Percentiles rank a stretch among this genome's conserved stretches.
phyloP scores from a whole-genome alignment of 1,284 basidiomycete species.

The Dichomitus squalens region DNA sequence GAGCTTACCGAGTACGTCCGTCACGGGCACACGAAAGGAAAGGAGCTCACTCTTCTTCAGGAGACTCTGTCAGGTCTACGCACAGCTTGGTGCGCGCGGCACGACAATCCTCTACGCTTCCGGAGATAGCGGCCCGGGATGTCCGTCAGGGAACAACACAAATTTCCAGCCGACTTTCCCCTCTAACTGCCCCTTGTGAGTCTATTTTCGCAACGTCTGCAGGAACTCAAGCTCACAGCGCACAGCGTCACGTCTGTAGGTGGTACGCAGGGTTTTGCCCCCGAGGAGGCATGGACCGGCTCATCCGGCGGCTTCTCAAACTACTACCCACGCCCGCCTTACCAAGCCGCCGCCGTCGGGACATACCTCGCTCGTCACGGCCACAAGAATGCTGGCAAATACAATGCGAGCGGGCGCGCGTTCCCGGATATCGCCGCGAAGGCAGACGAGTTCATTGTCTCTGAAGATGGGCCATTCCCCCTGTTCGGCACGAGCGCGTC shows the following conservation, averaged over 20 bases:
- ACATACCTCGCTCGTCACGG: slow-evolving; percentile 33
- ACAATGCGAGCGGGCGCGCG: slow-evolving; percentile 33
- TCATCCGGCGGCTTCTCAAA: slow-evolving; percentile 66
- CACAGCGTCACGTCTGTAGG: slow-evolving; percentile 63
- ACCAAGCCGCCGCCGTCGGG: slow-evolving; percentile 38
- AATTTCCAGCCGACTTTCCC: slow-evolving; percentile 71
- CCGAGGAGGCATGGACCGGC: slow-evolving; percentile 49
- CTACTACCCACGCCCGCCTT: slow-evolving; percentile 42
- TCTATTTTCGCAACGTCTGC: background rate
- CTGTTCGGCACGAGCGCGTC: slow-evolving; percentile 54
- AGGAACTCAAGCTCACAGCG: background rate
- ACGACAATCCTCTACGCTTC: slow-evolving; percentile 62
- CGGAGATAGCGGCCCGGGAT: slow-evolving; percentile 60
- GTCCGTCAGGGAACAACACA: slow-evolving; percentile 46
- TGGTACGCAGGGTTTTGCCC: slow-evolving; percentile 48
- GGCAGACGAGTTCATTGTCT: slow-evolving; percentile 31
- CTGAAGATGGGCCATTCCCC: slow-evolving; percentile 41
- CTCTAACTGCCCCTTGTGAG: slow-evolving; percentile 53
- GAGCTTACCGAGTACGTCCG: slow-evolving; percentile 26
- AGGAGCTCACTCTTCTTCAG: background rate
- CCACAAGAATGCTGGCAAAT: slow-evolving; percentile 30
- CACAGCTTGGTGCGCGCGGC: slow-evolving; percentile 59
- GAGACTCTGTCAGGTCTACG: slow-evolving; percentile 22
- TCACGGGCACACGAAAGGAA: background rate
- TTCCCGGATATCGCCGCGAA: slow-evolving; percentile 37